These are phyloP conservation scores for Penicillium samsonianum DNA, from an alignment of 495 filamentous ascomycete species.

Conservation along the genomic window DNA sequence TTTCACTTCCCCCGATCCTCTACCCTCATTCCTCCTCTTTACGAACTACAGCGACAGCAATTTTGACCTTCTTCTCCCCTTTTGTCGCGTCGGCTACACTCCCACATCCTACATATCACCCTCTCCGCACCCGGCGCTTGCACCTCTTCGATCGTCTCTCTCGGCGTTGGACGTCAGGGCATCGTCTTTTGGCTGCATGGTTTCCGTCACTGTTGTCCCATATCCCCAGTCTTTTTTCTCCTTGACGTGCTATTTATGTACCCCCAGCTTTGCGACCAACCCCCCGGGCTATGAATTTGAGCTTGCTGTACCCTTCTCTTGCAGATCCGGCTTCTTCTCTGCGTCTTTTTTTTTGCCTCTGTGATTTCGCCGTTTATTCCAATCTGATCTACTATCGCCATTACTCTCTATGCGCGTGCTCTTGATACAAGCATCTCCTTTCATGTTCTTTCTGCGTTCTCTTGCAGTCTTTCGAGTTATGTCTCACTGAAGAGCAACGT, in stretches of 20 bases:
- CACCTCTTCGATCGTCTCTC: slow-evolving; percentile 40
- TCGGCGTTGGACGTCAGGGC: slow-evolving; percentile 52
- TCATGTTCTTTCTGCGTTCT: slow-evolving; percentile 12
- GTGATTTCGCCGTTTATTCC: slow-evolving; percentile 5
- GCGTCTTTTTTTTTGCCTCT: slow-evolving; percentile 4
- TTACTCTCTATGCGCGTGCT: neutral
- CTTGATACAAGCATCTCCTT: slow-evolving; percentile 14
- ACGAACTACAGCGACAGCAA: slow-evolving; percentile 28
- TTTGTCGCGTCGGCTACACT: slow-evolving; percentile 24
- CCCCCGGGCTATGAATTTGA: slow-evolving; percentile 20
- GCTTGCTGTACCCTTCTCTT: slow-evolving; percentile 20
- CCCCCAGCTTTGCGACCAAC: slow-evolving; percentile 2
- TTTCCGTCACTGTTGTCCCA: slow-evolving; percentile 29
- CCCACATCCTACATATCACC: slow-evolving; percentile 10
- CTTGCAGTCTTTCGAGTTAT: slow-evolving; percentile 3
- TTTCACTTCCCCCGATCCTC: slow-evolving; percentile 29
- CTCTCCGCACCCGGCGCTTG: slow-evolving; percentile 38
- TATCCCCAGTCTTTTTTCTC: slow-evolving; percentile 24
- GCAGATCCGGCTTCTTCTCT: slow-evolving; percentile 16
- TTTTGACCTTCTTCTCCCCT: slow-evolving; percentile 23
- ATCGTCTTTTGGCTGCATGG: slow-evolving; percentile 46
- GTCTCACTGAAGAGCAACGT: slow-evolving; percentile 11
- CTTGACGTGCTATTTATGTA: slow-evolving; percentile 1
- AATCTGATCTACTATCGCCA: slow-evolving; percentile 9
- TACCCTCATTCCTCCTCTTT: slow-evolving; percentile 21